Percentiles rank a stretch among this genome's conserved stretches.
Conservation (phyloP, 371 early-diverging fungal genomes). For the Sporodiniella umbellata region DNA sequence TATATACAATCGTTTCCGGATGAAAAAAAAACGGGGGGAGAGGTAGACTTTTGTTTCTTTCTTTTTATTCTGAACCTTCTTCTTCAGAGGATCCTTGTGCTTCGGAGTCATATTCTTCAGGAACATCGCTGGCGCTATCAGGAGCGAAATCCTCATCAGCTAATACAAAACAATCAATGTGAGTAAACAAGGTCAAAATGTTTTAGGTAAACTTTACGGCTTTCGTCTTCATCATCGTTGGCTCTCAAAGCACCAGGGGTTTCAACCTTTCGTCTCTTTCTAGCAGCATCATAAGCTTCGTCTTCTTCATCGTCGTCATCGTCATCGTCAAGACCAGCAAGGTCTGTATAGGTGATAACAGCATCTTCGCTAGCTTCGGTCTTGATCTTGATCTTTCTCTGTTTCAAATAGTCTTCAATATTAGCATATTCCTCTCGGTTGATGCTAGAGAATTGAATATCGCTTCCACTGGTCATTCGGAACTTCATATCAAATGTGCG, state of each 20-base stretch:
- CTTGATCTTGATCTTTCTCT: conserved; percentile 83
- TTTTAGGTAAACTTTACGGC: conserved; percentile 49
- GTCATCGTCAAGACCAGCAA: conserved; percentile 59
- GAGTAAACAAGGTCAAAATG: conserved; percentile 2
- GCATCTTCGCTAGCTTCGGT: conserved; percentile 68
- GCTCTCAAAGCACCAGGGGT: conserved; percentile 19
- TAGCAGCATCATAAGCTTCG: conserved; percentile 25
- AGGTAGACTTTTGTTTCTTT: no score
- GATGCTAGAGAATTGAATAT: conserved; percentile 84
- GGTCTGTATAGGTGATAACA: conserved; percentile 55
- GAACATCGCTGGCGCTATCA: conserved; percentile 79
- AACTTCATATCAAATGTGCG: conserved; percentile 94
- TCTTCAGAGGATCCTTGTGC: conserved; percentile 45
- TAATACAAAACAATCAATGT: conserved; percentile 18
- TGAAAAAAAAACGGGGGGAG: no score
- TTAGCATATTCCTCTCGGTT: conserved; percentile 86
- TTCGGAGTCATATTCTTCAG: conserved; percentile 89
- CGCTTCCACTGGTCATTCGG: conserved; percentile 77
- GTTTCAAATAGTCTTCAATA: conserved; percentile 76
- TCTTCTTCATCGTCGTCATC: conserved; percentile 40
- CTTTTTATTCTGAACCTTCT: conserved; percentile 25
- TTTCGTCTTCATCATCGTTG: conserved; percentile 63
- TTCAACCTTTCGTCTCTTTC: conserved; percentile 50
- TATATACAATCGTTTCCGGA: no score
- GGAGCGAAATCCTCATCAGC: conserved; percentile 92